Evolutionary conservation across 768 basidiomycete species (phyloP).

Genomic region (Tulasnella sp.): DNA sequence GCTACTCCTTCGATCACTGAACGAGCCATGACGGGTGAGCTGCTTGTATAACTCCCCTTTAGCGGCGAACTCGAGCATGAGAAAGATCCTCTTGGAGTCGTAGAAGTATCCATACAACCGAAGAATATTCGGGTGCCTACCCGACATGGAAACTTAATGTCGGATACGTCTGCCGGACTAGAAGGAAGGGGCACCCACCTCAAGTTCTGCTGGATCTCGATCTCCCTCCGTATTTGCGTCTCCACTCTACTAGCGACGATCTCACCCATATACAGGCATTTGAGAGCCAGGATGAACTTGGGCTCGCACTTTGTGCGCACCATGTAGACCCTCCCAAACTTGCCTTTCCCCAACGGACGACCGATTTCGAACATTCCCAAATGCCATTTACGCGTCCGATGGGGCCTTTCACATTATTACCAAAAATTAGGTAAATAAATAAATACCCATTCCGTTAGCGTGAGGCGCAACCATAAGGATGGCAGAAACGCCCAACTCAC

Average conservation of each 20-base stretch:
- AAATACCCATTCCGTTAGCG: no score
- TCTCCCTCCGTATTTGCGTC: constrained; percentile 94
- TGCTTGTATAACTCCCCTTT: constrained; percentile 97
- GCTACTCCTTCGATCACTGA: constrained; percentile 77
- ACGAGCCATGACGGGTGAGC: constrained; percentile 70
- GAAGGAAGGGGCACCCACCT: constrained; percentile 27
- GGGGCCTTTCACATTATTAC: constrained; percentile 32
- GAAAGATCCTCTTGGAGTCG: constrained; percentile 92
- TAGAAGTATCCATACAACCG: constrained; percentile 96
- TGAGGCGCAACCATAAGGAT: no score
- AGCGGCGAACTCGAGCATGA: constrained; percentile 96
- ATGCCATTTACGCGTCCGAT: constrained; percentile 74
- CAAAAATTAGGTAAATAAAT: constrained; percentile 16
- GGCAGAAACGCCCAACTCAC: not conserved
- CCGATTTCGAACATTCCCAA: constrained; percentile 87
- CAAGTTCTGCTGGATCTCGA: constrained; percentile 95
- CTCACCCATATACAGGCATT: constrained; percentile 94
- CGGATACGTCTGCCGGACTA: not conserved
- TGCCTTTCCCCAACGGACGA: constrained; percentile 93
- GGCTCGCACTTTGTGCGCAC: constrained; percentile 82
- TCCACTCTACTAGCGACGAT: constrained; percentile 84
- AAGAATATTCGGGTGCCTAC: constrained; percentile 84
- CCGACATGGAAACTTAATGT: not conserved
- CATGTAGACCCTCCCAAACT: constrained; percentile 98
- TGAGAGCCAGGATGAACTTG: constrained; percentile 89